Evolutionary conservation across 1,284 basidiomycete genomes (phyloP), one percentile per base, ranked within the genome.

Genomic region (Ceratobasidium sp.): DNA sequence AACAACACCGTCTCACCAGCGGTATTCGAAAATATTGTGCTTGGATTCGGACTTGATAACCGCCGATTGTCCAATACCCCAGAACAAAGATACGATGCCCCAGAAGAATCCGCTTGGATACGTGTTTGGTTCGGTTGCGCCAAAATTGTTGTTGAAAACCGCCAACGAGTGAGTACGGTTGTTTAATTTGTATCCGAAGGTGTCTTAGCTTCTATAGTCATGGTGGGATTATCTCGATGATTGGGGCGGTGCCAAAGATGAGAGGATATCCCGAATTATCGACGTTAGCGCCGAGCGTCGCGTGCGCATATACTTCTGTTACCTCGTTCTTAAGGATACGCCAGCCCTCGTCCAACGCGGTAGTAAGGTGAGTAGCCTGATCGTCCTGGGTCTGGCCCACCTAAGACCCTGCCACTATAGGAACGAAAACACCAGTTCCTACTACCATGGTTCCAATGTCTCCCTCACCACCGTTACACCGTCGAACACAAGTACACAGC

Each of bases 71-170:
- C 78, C 81, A 6, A 77, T 82, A 23, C 78, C 79, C 18, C 76
- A 79, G 23, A 78, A 78, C 20, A 78, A 80, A 50, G 81, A 82
- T 18, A 59, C 30, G 82, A 81, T 60, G 78, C 82, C 54, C 80
- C 83, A 3, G 85, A 86, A 23, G 81, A 81, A 20, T 82, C 81
- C 20, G 80, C 82, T 52, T 90, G 94, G 85, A 88, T 95, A 27
- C 90, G 92, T 79, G 93, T 91, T 81, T 97, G 94, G 94, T 88
- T 93, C 2, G 90, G 91, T 8, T 96, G 93, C 81, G 91, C 89
- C 0, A 87, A 88, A 50, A 88, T 94, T 30, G 82, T 93, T 14
- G 90, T 94, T 10, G 88, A 90, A 75, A 91, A 92, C 78, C 86
- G 87, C 14, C 83, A 87, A 78, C 85, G 86, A 81, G 91, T 91